phyloP scores from a whole-genome alignment of 768 basidiomycete genomes.

The Coprinopsis cinerea region DNA sequence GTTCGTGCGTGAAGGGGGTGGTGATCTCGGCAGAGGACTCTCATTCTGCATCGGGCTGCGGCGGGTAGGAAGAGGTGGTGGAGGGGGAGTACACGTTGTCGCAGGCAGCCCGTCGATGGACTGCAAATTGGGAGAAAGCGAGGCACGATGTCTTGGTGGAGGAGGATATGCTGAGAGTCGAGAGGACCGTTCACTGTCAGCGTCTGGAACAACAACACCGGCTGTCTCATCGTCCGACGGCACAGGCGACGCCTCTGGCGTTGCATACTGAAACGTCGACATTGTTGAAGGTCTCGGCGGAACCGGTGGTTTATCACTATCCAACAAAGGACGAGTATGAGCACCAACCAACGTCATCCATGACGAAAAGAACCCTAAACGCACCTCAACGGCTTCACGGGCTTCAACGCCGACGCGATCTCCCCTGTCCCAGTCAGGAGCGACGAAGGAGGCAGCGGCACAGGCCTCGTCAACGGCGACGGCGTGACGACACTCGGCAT shows the following conservation, averaged over 20 bases:
- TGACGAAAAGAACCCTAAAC: not conserved
- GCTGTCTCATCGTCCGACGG: slow-evolving; percentile 7
- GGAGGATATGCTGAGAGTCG: slow-evolving; percentile 15
- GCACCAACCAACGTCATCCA: no score
- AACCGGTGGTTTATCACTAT: slow-evolving; percentile 14
- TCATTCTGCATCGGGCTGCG: slow-evolving; percentile 20
- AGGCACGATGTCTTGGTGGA: slow-evolving; percentile 21
- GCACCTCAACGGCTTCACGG: not conserved
- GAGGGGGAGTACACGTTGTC: slow-evolving; percentile 20
- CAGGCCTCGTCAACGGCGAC: slow-evolving; percentile 22
- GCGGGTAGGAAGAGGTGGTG: slow-evolving; percentile 44
- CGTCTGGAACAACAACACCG: slow-evolving; percentile 11
- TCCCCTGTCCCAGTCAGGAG: not conserved
- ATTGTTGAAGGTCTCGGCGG: slow-evolving; percentile 20
- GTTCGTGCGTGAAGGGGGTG: slow-evolving; percentile 5
- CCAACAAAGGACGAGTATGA: no score
- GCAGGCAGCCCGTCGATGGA: slow-evolving; percentile 9
- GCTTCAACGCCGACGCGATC: not conserved
- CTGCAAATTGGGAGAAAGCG: slow-evolving; percentile 16
- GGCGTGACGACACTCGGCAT: slow-evolving; percentile 18
- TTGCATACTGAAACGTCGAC: slow-evolving; percentile 4
- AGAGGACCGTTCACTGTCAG: slow-evolving; percentile 10
- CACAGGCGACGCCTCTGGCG: not conserved
- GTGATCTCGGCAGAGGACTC: not conserved
- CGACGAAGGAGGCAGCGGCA: not conserved